These are phyloP conservation scores for Penicillium bovifimosum DNA, from an alignment of 495 filamentous ascomycete genomes.

Conservation along the genomic window DNA sequence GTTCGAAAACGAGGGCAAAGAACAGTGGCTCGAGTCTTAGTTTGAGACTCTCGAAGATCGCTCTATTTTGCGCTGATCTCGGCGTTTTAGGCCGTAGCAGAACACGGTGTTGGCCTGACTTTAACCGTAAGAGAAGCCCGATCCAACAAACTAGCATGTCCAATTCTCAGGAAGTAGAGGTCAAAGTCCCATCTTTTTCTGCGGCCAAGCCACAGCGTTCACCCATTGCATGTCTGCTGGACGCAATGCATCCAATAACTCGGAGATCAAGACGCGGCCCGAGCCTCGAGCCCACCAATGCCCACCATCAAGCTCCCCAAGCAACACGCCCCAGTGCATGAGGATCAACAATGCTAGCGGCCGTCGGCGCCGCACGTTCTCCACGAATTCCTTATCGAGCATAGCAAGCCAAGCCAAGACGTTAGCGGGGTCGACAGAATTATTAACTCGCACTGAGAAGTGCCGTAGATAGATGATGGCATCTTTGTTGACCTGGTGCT, in stretches of 20 bases:
- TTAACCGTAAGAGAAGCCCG: not conserved
- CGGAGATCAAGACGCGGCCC: constrained; percentile 28
- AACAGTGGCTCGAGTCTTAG: not conserved
- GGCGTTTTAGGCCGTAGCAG: not conserved
- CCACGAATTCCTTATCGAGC: constrained; percentile 34
- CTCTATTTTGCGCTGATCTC: not conserved
- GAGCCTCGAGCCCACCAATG: constrained; percentile 38
- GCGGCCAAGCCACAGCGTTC: constrained; percentile 28
- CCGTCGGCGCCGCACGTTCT: constrained; percentile 25
- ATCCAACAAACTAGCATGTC: not conserved
- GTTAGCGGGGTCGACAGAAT: constrained; percentile 22
- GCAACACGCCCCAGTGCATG: constrained; percentile 36
- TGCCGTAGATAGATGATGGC: constrained; percentile 26
- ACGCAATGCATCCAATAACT: constrained; percentile 20
- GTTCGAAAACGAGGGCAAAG: not conserved
- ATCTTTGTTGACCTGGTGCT: constrained; percentile 28
- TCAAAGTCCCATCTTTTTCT: constrained; percentile 28
- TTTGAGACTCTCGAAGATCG: not conserved
- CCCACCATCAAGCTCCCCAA: constrained; percentile 30
- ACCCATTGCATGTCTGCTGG: constrained; percentile 20
- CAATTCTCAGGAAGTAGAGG: not conserved
- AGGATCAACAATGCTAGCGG: constrained; percentile 32
- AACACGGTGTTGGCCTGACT: not conserved
- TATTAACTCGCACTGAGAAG: constrained; percentile 23
- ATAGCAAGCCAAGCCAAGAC: constrained; percentile 35